Evolutionary conservation across 257 asterid genomes (phyloP), one percentile per base, ranked within the genome.

Genomic region (Nicotiana tomentosiformis): DNA sequence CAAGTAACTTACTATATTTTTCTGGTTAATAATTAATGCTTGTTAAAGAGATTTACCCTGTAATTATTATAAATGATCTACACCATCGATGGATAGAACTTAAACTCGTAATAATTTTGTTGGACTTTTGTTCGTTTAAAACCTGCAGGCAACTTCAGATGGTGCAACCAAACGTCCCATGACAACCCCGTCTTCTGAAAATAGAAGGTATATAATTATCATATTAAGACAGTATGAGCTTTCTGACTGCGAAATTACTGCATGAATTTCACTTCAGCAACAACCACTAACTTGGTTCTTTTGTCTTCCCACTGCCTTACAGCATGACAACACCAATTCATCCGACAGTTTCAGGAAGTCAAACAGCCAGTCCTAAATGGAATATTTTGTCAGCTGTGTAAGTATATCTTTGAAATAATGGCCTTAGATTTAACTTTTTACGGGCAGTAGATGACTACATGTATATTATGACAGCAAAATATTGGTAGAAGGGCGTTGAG

Each of bases 361-460:
- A 91, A 92, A 88, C 95, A 69, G 56, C 89, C 35, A 91, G 92
- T 70, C 92, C 93, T 35, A 94, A 89, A 84, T 89, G 99, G 97
- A 90, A 90, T 83, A 78, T 91, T 77, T 82, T 92, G 80, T 89
- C 99, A 64, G 86, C 98, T 23, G 91, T 90, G 98, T 95, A 89
- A 91, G 98, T 89, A 26, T 81, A 43, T 81, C 76, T 64, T 64
- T 29, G 10, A 61, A 35, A 60, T 61, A 61, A 20, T 23, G 26
- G 4, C 29, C 37, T 15, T 5, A 0, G 43, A 51, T 8, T 72
- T 26, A 7, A 74, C 14, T 1, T 43, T 39, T 43, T 72, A 23
- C 20, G 18, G 35, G 8, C 62, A 74, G 23, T 49, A 26, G 43
- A 74, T 74, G 15, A 35, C 62, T 49, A 14, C 2, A 49, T 12